phyloP scores from a whole-genome alignment of 768 basidiomycete genomes.

The Thelephora aurantiotincta region DNA sequence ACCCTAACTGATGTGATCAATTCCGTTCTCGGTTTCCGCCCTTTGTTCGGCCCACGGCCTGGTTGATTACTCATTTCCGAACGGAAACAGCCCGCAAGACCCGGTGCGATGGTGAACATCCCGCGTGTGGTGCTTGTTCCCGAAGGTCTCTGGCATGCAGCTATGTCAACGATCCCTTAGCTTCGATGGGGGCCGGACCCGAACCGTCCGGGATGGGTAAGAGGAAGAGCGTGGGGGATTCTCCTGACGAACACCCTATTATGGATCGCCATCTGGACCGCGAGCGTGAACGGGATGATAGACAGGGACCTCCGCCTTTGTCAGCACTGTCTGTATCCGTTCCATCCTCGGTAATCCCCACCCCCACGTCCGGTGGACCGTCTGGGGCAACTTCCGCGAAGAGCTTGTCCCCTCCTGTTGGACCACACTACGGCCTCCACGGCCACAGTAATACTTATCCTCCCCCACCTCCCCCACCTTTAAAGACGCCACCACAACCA shows the following conservation, averaged over 20 bases:
- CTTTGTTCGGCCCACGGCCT: not conserved
- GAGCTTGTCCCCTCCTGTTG: too few species aligned
- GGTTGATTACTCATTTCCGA: conserved; percentile 2
- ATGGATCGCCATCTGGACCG: too few species aligned
- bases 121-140: conserved; percentile 71
- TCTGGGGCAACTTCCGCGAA: too few species aligned
- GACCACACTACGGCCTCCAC: too few species aligned
- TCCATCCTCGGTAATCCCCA: too few species aligned
- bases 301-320: too few species aligned
- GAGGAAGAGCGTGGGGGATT: not conserved
- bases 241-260: not conserved
- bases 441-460: too few species aligned
- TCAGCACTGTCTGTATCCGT: too few species aligned
- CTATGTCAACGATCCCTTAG: conserved; percentile 53
- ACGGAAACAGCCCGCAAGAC: conserved; percentile 61
- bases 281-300: too few species aligned
- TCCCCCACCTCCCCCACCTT: too few species aligned
- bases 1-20: not conserved
- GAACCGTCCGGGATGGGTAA: not conserved
- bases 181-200: not conserved
- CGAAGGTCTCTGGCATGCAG: conserved; percentile 65
- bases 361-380: too few species aligned
- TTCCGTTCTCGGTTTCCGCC: not conserved
- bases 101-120: conserved; percentile 79
- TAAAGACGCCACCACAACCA: too few species aligned